phyloP scores from a whole-genome alignment of 495 filamentous ascomycete species.

The Chaetomium cochliodes region DNA sequence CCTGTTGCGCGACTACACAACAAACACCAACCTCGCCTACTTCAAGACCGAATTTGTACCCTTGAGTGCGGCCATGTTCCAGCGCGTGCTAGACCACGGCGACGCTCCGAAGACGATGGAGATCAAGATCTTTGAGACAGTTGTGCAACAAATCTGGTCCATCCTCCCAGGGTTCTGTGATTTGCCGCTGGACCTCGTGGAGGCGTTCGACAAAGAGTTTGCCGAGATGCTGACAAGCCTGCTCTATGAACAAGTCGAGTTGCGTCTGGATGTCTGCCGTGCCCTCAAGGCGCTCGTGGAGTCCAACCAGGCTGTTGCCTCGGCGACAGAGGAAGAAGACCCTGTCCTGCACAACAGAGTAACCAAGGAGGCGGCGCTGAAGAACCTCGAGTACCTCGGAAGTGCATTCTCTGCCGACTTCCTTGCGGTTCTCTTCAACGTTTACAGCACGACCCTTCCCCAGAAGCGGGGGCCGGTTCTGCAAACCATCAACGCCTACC shows the following conservation, averaged over 20 bases:
- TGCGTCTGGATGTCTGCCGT: constrained; percentile 82
- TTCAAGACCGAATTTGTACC: constrained; percentile 85
- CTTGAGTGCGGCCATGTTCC: constrained; percentile 84
- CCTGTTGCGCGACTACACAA: constrained; percentile 77
- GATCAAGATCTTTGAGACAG: constrained; percentile 93
- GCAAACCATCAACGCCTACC: constrained; percentile 87
- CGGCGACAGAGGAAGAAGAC: constrained; percentile 60
- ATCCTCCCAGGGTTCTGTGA: constrained; percentile 95
- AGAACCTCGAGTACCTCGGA: constrained; percentile 76
- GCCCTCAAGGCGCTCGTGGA: constrained; percentile 83
- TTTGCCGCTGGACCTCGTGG: constrained; percentile 72
- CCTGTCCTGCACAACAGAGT: constrained; percentile 69
- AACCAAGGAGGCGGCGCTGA: constrained; percentile 67
- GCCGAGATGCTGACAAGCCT: constrained; percentile 88
- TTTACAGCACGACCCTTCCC: constrained; percentile 92
- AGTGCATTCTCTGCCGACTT: constrained; percentile 74
- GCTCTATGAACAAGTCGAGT: constrained; percentile 84
- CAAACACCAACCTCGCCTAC: constrained; percentile 79
- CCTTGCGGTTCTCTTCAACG: constrained; percentile 93
- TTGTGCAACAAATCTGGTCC: constrained; percentile 94
- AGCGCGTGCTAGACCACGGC: constrained; percentile 77
- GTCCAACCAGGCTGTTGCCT: constrained; percentile 77
- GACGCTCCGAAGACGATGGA: constrained; percentile 83
- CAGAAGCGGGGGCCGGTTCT: constrained; percentile 87
- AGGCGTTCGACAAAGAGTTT: constrained; percentile 82